A percentile compares a stretch with the other conserved stretches of the same genome.
Conservation (phyloP, 1,284 basidiomycete species). For the Anthracocystis panici-leucophaei region DNA sequence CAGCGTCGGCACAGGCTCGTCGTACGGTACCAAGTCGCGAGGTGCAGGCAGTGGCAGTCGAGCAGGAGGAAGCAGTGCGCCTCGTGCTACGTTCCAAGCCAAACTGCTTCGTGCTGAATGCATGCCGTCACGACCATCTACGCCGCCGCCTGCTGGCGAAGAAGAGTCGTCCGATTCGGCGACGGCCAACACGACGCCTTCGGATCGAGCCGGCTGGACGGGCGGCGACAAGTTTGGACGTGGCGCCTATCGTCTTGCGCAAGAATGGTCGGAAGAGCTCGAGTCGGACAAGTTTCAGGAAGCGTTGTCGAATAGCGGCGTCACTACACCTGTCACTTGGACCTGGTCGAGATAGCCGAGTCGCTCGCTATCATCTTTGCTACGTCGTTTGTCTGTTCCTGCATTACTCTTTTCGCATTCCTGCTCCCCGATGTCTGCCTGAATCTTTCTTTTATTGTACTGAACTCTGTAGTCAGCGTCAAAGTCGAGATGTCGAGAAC, state of each 20-base stretch:
- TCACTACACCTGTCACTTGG: conserved; percentile 50
- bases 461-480: no score
- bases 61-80: conserved; percentile 31
- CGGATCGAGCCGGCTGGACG: conserved; percentile 47
- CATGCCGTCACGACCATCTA: conserved; percentile 46
- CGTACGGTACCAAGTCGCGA: conserved; percentile 37
- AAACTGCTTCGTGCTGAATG: conserved; percentile 46
- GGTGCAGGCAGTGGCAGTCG: conserved; percentile 26
- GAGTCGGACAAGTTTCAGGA: conserved; percentile 48
- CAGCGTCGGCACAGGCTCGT: conserved; percentile 37
- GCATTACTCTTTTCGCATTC: background rate
- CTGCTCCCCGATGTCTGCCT: background rate
- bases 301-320: conserved; percentile 45
- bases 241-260: conserved; percentile 37
- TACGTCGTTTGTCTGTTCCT: conserved; percentile 4
- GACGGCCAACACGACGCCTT: conserved; percentile 33
- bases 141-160: conserved; percentile 29
- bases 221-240: conserved; percentile 51
- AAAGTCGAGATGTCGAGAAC: no score
- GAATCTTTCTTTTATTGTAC: no score
- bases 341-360: conserved; percentile 44
- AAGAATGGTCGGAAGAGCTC: conserved; percentile 44
- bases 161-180: conserved; percentile 38
- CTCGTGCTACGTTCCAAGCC: conserved; percentile 48
- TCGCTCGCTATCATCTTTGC: background rate